Conservation (phyloP, 768 basidiomycete species). For the Paxillus involutus region DNA sequence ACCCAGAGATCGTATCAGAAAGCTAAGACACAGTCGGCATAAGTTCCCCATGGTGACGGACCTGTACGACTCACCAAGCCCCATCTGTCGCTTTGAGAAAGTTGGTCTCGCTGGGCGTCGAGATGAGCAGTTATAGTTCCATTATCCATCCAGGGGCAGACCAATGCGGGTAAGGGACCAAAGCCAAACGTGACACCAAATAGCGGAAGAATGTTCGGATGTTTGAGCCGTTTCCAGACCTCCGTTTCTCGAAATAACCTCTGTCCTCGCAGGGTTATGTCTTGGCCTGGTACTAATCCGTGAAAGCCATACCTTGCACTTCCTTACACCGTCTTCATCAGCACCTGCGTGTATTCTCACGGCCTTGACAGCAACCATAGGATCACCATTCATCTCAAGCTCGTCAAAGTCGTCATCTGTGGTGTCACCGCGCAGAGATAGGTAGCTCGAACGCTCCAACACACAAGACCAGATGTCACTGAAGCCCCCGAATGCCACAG, state of each 20-base stretch:
- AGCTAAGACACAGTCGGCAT: background rate
- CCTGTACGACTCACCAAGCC: conserved; percentile 7
- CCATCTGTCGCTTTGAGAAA: conserved; percentile 15
- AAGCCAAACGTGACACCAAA: conserved; percentile 17
- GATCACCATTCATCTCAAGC: too few species aligned
- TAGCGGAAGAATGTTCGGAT: conserved; percentile 15
- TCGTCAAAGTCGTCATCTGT: too few species aligned
- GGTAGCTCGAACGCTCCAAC: background rate
- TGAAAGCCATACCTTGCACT: background rate
- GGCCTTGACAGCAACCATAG: background rate
- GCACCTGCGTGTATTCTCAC: background rate
- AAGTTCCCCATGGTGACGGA: background rate
- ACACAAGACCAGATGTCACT: background rate
- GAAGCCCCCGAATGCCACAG: background rate
- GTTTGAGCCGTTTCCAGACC: conserved; percentile 18
- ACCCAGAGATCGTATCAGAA: background rate
- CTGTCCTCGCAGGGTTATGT: background rate
- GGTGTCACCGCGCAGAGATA: too few species aligned
- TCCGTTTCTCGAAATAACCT: conserved; percentile 15
- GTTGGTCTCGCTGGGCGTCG: background rate
- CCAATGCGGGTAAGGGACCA: conserved; percentile 20
- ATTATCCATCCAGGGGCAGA: conserved; percentile 25
- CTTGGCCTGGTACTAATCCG: background rate
- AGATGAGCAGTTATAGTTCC: conserved; percentile 18
- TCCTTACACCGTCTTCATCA: background rate